Percentiles rank a stretch among this genome's conserved stretches.
Conservation (phyloP, 2,329 filamentous ascomycete species). For the Ascochyta rabiei region DNA sequence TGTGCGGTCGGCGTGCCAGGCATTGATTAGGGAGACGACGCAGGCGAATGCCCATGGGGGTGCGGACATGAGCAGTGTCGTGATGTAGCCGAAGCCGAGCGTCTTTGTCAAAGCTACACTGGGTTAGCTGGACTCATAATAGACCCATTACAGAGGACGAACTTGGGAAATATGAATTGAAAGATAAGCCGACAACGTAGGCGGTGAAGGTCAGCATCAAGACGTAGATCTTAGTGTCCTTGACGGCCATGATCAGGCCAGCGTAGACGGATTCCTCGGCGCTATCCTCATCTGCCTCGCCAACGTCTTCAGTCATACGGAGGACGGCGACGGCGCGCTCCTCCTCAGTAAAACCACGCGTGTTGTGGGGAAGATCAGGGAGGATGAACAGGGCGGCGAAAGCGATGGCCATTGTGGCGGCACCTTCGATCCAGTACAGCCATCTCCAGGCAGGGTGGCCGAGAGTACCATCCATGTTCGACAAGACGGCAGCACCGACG, state of each 20-base stretch:
- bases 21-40: constrained; percentile 54
- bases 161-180: constrained; percentile 45
- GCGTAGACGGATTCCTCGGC: constrained; percentile 58
- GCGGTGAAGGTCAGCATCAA: constrained; percentile 68
- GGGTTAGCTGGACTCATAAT: neutral
- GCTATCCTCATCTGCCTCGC: constrained; percentile 52
- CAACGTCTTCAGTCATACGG: constrained; percentile 56
- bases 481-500: constrained; percentile 50
- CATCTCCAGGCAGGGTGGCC: constrained; percentile 50
- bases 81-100: constrained; percentile 47
- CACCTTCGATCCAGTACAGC: constrained; percentile 50
- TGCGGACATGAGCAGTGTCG: constrained; percentile 49
- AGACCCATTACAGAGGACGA: neutral
- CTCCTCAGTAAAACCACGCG: constrained; percentile 54
- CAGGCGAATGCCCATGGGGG: constrained; percentile 59
- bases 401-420: constrained; percentile 42
- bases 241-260: constrained; percentile 64
- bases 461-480: constrained; percentile 43
- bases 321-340: constrained; percentile 52
- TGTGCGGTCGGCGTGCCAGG: constrained; percentile 58
- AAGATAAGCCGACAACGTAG: constrained; percentile 60
- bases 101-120: constrained; percentile 43
- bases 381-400: constrained; percentile 41
- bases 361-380: constrained; percentile 47
- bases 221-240: constrained; percentile 67